These are phyloP conservation scores for Hymenoscyphus fraxineus DNA, from an alignment of 2,329 filamentous ascomycete genomes.

Conservation along the genomic window DNA sequence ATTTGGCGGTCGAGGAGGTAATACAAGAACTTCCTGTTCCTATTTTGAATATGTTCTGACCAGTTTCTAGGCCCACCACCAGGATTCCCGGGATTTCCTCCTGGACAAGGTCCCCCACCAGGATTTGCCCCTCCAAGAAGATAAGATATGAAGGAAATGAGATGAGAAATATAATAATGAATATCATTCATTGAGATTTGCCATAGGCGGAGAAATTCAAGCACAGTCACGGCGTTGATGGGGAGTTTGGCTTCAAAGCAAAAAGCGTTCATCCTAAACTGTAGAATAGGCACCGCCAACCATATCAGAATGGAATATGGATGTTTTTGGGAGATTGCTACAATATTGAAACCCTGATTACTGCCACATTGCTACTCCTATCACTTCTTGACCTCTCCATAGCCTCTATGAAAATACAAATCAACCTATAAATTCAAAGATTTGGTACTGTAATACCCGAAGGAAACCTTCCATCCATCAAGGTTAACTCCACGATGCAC, in stretches of 20 bases:
- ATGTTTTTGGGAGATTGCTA: slow-evolving; percentile 9
- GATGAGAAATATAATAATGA: slow-evolving; percentile 2
- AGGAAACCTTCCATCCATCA: too few species aligned
- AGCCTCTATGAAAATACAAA: neutral
- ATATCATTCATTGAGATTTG: slow-evolving; percentile 15
- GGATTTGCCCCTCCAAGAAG: slow-evolving; percentile 41
- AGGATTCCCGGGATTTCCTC: slow-evolving; percentile 48
- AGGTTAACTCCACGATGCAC: too few species aligned
- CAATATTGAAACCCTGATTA: neutral
- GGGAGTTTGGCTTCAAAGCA: slow-evolving; percentile 33
- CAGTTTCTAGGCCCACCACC: slow-evolving; percentile 35
- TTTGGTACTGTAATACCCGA: too few species aligned
- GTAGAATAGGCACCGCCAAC: slow-evolving; percentile 33
- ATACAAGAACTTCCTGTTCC: slow-evolving; percentile 33
- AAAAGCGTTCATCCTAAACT: slow-evolving; percentile 26
- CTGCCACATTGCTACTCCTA: neutral
- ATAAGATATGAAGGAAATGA: slow-evolving; percentile 19
- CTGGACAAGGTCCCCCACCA: slow-evolving; percentile 58
- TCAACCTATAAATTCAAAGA: too few species aligned
- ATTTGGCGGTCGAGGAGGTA: slow-evolving; percentile 52
- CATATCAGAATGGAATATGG: slow-evolving; percentile 19
- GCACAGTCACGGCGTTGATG: slow-evolving; percentile 34
- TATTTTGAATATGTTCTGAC: slow-evolving; percentile 6
- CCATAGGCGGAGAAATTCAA: slow-evolving; percentile 23
- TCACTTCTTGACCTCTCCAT: neutral